phyloP scores from a whole-genome alignment of 208 protist species.

The Leishmania lainsoni region DNA sequence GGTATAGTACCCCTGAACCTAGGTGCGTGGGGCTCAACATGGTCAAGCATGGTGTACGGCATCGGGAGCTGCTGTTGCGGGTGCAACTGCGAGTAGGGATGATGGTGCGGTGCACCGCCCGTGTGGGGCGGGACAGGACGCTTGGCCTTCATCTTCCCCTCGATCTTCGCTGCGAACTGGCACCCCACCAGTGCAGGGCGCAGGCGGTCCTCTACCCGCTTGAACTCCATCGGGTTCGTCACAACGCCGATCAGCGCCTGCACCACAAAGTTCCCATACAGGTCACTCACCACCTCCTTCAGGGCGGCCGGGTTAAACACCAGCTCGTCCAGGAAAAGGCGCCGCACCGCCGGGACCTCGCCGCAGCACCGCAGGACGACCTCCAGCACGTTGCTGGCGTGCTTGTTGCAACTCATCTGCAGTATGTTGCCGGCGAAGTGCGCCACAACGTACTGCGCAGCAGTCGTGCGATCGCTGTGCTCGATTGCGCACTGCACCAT shows the following conservation, averaged over 20 bases:
- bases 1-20: not conserved
- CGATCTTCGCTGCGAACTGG: constrained; percentile 64
- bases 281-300: constrained; percentile 74
- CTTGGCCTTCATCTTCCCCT: constrained; percentile 66
- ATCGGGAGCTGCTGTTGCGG: constrained; percentile 31
- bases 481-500: constrained; percentile 89
- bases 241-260: constrained; percentile 70
- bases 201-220: constrained; percentile 72
- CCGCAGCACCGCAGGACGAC: constrained; percentile 70
- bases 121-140: constrained; percentile 5
- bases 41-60: not conserved
- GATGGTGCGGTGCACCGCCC: not conserved
- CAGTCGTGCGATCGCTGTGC: constrained; percentile 59
- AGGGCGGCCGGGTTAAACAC: constrained; percentile 77
- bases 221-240: constrained; percentile 56
- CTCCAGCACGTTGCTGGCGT: constrained; percentile 77
- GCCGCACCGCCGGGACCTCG: constrained; percentile 61
- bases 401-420: constrained; percentile 82
- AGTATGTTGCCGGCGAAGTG: constrained; percentile 67
- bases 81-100: not conserved
- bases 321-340: constrained; percentile 83
- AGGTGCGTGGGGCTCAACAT: not conserved
- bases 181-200: constrained; percentile 52
- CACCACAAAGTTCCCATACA: constrained; percentile 89
- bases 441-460: constrained; percentile 59